Evolutionary conservation across 441 rosid species (phyloP).

Genomic region (Adansonia madagascariensis): DNA sequence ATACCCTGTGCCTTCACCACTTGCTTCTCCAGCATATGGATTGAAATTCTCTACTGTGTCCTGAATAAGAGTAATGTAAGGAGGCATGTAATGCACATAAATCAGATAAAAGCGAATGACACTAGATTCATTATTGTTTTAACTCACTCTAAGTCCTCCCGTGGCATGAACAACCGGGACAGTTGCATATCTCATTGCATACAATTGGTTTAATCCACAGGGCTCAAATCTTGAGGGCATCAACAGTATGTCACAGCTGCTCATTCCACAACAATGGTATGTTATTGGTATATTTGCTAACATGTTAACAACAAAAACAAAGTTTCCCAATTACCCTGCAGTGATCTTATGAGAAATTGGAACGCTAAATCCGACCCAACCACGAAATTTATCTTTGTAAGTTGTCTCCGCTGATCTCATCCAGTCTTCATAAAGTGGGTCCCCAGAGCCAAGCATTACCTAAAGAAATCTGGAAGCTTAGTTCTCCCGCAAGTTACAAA

Average conservation of each 20-base stretch:
- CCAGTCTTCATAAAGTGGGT: slow-evolving; percentile 74
- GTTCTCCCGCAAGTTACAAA: neutral
- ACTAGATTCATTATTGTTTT: slow-evolving; percentile 3
- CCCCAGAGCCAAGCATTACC: slow-evolving; percentile 98
- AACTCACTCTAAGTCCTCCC: slow-evolving; percentile 91
- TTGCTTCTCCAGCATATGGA: slow-evolving; percentile 70
- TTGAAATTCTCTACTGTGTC: slow-evolving; percentile 86
- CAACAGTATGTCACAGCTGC: slow-evolving; percentile 89
- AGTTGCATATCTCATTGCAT: slow-evolving; percentile 98
- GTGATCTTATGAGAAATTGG: slow-evolving; percentile 92
- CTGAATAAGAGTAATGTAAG: slow-evolving; percentile 43
- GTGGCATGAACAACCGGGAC: slow-evolving; percentile 92
- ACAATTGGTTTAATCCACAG: slow-evolving; percentile 90
- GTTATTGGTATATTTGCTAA: slow-evolving; percentile 22
- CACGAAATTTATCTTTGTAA: slow-evolving; percentile 78
- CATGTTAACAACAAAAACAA: neutral
- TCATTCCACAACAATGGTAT: slow-evolving; percentile 35
- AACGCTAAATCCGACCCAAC: slow-evolving; percentile 95
- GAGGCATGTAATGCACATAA: slow-evolving; percentile 22
- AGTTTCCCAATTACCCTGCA: slow-evolving; percentile 66
- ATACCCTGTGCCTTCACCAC: slow-evolving; percentile 89
- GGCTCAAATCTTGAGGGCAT: slow-evolving; percentile 99
- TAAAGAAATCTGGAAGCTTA: slow-evolving; percentile 36
- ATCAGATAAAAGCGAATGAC: slow-evolving; percentile 5
- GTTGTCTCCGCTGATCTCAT: slow-evolving; percentile 76